phyloP scores from a whole-genome alignment of 805 yeast genomes.

The Candida oleophila region DNA sequence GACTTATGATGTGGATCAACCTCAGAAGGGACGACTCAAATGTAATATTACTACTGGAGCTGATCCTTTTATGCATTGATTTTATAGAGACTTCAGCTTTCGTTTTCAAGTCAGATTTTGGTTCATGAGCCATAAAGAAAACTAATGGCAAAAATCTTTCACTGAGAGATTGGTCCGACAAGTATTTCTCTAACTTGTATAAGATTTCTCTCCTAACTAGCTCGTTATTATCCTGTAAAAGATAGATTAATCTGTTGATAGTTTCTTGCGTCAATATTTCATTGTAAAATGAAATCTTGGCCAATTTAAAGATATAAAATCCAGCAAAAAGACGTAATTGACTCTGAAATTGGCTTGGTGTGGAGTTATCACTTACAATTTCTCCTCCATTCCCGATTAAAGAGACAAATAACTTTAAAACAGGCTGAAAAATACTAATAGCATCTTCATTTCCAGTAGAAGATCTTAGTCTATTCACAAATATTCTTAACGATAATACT shows the following conservation, averaged over 20 bases:
- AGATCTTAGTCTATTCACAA: slow-evolving; percentile 57
- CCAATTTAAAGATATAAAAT: slow-evolving; percentile 58
- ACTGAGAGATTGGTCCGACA: slow-evolving; percentile 55
- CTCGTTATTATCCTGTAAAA: slow-evolving; percentile 66
- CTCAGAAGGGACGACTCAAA: slow-evolving; percentile 70
- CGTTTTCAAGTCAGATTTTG: slow-evolving; percentile 47
- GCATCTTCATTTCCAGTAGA: slow-evolving; percentile 28
- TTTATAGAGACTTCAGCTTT: slow-evolving; percentile 69
- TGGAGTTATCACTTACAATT: slow-evolving; percentile 47
- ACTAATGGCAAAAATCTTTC: slow-evolving; percentile 65
- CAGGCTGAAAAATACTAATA: slow-evolving; percentile 54
- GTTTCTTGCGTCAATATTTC: slow-evolving; percentile 50
- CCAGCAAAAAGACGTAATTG: slow-evolving; percentile 72
- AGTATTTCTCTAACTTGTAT: slow-evolving; percentile 46
- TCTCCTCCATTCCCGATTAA: slow-evolving; percentile 79
- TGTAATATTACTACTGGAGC: slow-evolving; percentile 40
- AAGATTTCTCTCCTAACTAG: slow-evolving; percentile 57
- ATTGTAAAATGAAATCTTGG: slow-evolving; percentile 52
- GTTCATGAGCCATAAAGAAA: slow-evolving; percentile 78
- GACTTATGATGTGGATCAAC: slow-evolving; percentile 68
- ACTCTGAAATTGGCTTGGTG: slow-evolving; percentile 58
- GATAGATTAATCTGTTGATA: slow-evolving; percentile 51
- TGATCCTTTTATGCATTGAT: slow-evolving; percentile 48
- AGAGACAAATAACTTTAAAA: slow-evolving; percentile 63
- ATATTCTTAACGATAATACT: slow-evolving; percentile 49